Conservation (phyloP, 257 asterid genomes). For the Jasminum sambac region DNA sequence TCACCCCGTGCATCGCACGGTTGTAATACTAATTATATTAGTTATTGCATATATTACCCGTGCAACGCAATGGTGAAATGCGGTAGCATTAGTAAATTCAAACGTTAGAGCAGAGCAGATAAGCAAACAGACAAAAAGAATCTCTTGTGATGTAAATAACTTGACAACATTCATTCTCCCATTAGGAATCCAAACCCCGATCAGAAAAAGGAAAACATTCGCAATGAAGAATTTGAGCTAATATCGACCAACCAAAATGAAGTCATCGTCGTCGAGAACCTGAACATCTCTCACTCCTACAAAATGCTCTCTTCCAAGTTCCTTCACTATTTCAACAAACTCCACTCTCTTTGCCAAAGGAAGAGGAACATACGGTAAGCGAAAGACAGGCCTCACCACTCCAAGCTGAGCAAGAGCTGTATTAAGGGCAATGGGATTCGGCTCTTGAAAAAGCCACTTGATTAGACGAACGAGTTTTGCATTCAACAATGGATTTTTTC, state of each 20-base stretch:
- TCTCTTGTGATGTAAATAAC: too few species aligned
- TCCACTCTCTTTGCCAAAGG: constrained; percentile 67
- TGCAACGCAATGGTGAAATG: too few species aligned
- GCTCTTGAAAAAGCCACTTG: constrained; percentile 73
- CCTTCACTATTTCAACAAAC: constrained; percentile 66
- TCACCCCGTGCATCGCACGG: too few species aligned
- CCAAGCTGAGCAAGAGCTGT: constrained; percentile 93
- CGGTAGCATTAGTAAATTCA: too few species aligned
- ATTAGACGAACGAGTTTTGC: constrained; percentile 61
- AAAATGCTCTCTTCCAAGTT: constrained; percentile 75
- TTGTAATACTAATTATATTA: too few species aligned
- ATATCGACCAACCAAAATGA: constrained; percentile 70
- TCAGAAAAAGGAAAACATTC: too few species aligned
- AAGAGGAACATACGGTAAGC: constrained; percentile 80
- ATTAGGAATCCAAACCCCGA: too few species aligned
- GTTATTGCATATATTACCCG: too few species aligned
- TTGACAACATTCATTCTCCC: too few species aligned
- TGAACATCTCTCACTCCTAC: constrained; percentile 69
- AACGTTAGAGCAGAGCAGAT: too few species aligned
- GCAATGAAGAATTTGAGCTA: constrained; percentile 30
- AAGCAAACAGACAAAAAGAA: neutral
- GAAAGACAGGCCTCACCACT: constrained; percentile 75
- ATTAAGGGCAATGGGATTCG: constrained; percentile 76
- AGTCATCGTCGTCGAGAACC: constrained; percentile 68
- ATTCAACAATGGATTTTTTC: constrained; percentile 54